A percentile compares a stretch with the other conserved stretches of the same genome.
Evolutionary conservation across 2,329 filamentous ascomycete genomes (phyloP).

Genomic region (Nemania diffusa): DNA sequence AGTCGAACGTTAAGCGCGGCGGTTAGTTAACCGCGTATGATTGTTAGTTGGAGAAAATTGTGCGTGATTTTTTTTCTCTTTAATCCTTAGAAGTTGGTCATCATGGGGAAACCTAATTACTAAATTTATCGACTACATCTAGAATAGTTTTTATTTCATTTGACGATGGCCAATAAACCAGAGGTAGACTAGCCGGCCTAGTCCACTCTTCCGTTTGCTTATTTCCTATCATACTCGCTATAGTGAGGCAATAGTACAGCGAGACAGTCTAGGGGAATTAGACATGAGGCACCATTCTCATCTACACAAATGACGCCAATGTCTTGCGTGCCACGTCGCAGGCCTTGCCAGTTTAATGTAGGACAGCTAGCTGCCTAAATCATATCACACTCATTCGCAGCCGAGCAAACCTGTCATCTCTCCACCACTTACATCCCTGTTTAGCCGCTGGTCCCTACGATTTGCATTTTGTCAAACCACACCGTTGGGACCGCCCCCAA

Average conservation of each 20-base stretch:
- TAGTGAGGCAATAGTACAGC: background rate
- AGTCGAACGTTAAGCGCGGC: too few relatives aligned
- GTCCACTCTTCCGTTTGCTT: too few relatives aligned
- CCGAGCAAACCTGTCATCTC: slow-evolving; percentile 3
- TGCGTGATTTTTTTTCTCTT: too few relatives aligned
- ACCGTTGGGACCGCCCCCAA: slow-evolving; percentile 27
- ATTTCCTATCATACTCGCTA: too few relatives aligned
- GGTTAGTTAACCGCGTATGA: too few relatives aligned
- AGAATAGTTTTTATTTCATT: background rate
- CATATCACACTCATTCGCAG: background rate
- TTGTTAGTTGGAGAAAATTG: too few relatives aligned
- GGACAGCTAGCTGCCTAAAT: background rate
- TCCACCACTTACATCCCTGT: slow-evolving; percentile 21
- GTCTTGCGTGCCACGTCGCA: background rate
- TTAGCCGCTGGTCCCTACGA: slow-evolving; percentile 29
- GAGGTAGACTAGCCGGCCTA: background rate
- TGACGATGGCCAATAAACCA: background rate
- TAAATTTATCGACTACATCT: background rate
- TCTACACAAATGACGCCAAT: background rate
- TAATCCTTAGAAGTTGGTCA: too few relatives aligned
- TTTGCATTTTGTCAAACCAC: slow-evolving; percentile 28
- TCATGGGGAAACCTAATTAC: too few relatives aligned
- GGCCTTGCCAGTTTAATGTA: background rate
- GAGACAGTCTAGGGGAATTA: background rate
- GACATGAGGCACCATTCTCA: background rate